These are phyloP conservation scores for Pseudocercospora cruenta DNA, from an alignment of 2,329 filamentous ascomycete genomes.

Conservation along the genomic window DNA sequence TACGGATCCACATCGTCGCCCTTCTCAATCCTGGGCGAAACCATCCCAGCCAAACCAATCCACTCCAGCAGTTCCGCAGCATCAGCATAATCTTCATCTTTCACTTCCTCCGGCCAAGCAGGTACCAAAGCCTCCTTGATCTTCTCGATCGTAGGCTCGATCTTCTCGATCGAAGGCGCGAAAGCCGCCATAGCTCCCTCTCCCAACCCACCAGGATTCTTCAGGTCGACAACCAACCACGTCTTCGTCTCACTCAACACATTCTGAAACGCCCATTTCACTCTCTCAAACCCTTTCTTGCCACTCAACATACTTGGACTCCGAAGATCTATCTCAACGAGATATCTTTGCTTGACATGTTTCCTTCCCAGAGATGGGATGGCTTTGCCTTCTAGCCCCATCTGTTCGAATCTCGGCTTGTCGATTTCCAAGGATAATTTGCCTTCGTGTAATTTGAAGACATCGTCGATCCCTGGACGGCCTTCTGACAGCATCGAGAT, in stretches of 20 bases:
- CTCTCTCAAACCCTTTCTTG: conserved; percentile 78
- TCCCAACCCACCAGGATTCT: conserved; percentile 12
- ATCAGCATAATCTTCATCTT: conserved; percentile 62
- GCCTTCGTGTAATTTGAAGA: conserved; percentile 74
- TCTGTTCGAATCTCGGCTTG: conserved; percentile 78
- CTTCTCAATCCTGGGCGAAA: conserved; percentile 64
- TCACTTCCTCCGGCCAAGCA: conserved; percentile 34
- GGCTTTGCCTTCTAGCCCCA: conserved; percentile 76
- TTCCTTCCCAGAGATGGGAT: conserved; percentile 61
- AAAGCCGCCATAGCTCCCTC: conserved; percentile 32
- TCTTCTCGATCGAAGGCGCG: conserved; percentile 37
- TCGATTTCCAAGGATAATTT: conserved; percentile 76
- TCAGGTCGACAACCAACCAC: conserved; percentile 77
- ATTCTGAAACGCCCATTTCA: conserved; percentile 77
- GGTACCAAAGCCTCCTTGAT: conserved; percentile 38
- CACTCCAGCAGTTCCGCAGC: conserved; percentile 72
- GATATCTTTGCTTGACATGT: conserved; percentile 71
- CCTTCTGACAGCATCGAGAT: conserved; percentile 85
- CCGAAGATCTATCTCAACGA: conserved; percentile 76
- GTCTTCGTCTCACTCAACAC: conserved; percentile 68
- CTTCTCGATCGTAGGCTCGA: conserved; percentile 32
- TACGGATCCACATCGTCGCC: conserved; percentile 68
- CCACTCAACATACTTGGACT: conserved; percentile 77
- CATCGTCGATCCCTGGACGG: conserved; percentile 65
- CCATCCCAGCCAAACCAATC: conserved; percentile 68